Evolutionary conservation across 441 rosid genomes (phyloP), one percentile per base, ranked within the genome.

Genomic region (Kokia cookei): DNA sequence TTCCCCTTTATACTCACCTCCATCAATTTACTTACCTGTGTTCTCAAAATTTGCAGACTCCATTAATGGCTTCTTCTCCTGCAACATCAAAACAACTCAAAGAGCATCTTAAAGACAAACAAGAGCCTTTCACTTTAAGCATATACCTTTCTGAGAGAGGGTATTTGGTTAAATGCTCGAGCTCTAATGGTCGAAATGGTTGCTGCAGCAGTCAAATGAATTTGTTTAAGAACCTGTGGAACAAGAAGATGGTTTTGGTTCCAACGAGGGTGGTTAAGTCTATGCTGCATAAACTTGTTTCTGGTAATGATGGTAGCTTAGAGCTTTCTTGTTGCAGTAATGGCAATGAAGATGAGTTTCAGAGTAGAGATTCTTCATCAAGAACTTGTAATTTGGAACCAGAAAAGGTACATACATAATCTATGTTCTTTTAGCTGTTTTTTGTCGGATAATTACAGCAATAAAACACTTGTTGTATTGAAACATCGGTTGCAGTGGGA

Each of bases 71-170:
- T 72, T 24, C 70, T 40, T 27, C 65, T 35, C 24, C 50, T 5
- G 24, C 73, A n/a, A 35, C 43, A 1, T 5, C 50, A 5, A 81
- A 81, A 69, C 73, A 60, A 75, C 79, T 81, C 15, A 40, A 73
- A 68, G 77, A 85, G 69, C 82, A 81, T 81, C 86, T 82, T 42
- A 79, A 67, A 57, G 80, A 77, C 76, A 67, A 77, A 51, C 83
- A 81, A 55, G 78, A 85, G 65, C 84, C 88, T 29, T 81, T 81
- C 69, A 59, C 19, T 2, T 73, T 82, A 14, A 71, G 58, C 19
- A 50, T 65, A n/a, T 72, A 71, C 80, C 78, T 82, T 22, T 69
- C 73, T 1, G 86, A 79, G 65, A 76, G 77, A 72, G 75, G 70
- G 57, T 59, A 42, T 19, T 64, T 61, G 32, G 19, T 63, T 43